Conservation (phyloP, 2,329 filamentous ascomycete genomes). For the Verticillium tricorpus region DNA sequence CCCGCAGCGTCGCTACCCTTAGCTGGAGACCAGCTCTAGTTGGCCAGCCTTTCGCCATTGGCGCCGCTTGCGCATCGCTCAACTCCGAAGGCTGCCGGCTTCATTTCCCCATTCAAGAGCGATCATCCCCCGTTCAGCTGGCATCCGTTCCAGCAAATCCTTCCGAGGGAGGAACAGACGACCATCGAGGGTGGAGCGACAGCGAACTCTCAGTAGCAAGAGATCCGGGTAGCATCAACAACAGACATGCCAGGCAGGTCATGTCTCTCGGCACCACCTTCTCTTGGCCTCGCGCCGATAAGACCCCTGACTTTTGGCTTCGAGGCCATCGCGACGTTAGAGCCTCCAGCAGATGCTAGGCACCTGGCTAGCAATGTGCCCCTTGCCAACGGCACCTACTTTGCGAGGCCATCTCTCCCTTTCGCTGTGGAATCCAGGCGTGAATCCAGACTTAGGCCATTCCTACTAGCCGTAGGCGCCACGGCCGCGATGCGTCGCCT, state of each 20-base stretch:
- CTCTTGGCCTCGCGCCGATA: neutral
- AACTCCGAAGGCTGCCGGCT: neutral
- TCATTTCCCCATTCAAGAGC: neutral
- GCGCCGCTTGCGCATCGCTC: neutral
- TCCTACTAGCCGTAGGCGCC: neutral
- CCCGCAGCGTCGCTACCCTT: neutral
- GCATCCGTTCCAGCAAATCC: neutral
- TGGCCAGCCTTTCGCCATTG: neutral
- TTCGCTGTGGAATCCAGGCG: too few relatives aligned
- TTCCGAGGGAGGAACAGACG: neutral
- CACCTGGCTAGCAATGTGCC: too few relatives aligned
- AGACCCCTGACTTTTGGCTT: neutral
- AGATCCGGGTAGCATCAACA: neutral
- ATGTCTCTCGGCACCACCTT: neutral
- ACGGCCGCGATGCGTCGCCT: neutral
- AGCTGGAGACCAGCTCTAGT: neutral
- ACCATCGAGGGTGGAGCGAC: neutral
- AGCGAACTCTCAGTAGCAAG: neutral
- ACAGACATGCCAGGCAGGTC: neutral
- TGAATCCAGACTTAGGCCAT: too few relatives aligned
- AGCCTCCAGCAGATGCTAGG: neutral
- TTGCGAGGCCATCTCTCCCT: too few relatives aligned
- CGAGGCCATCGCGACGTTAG: neutral
- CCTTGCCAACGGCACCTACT: too few relatives aligned
- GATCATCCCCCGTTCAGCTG: neutral